phyloP scores from a whole-genome alignment of 2,329 filamentous ascomycete species.

The Epicoccum sorghinum region DNA sequence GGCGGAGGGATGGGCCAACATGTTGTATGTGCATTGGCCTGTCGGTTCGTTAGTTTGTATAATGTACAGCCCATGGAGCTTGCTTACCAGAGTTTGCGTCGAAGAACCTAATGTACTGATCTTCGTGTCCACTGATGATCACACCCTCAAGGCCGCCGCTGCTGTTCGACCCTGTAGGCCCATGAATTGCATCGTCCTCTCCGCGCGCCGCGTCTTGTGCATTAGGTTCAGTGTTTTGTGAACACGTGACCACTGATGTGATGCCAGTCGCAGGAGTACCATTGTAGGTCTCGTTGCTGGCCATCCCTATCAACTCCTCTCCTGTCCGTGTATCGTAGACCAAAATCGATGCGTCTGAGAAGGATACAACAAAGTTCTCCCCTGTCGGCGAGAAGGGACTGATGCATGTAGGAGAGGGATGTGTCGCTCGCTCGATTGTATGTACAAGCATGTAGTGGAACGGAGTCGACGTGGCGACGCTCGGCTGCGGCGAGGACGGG shows the following conservation, averaged over 20 bases:
- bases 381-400: constrained; percentile 83
- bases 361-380: constrained; percentile 91
- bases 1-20: constrained; percentile 93
- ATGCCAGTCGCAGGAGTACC: constrained; percentile 82
- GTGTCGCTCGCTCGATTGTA: constrained; percentile 74
- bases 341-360: constrained; percentile 85
- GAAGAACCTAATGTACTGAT: constrained; percentile 94
- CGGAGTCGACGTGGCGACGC: constrained; percentile 79
- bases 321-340: constrained; percentile 92
- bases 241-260: constrained; percentile 89
- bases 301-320: constrained; percentile 91
- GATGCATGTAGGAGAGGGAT: constrained; percentile 86
- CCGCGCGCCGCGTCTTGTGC: constrained; percentile 65
- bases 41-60: constrained; percentile 2
- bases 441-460: constrained; percentile 90
- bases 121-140: constrained; percentile 95
- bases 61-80: background rate
- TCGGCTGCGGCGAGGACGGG: constrained; percentile 87
- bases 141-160: constrained; percentile 81
- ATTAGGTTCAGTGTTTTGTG: constrained; percentile 74
- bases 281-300: constrained; percentile 91
- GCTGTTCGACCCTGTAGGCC: constrained; percentile 81
- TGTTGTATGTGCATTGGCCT: constrained; percentile 99
- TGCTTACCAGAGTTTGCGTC: constrained; percentile 95
- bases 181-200: constrained; percentile 78